These are phyloP conservation scores for Trichoderma endophyticum DNA, from an alignment of 2,329 filamentous ascomycete genomes.

Conservation along the genomic window DNA sequence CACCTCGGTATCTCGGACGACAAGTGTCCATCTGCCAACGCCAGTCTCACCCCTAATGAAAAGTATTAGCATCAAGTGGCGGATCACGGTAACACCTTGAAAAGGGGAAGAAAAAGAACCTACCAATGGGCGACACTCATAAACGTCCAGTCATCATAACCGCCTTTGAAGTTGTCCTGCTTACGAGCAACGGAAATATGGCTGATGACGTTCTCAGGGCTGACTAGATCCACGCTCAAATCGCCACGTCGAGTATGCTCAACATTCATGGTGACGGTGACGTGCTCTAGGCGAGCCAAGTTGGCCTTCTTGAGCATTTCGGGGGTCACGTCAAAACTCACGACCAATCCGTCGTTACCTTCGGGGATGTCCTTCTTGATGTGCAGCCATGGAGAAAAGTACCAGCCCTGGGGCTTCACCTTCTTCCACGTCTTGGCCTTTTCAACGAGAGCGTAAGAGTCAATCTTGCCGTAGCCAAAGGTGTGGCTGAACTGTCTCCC, in stretches of 20 bases:
- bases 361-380: constrained; percentile 84
- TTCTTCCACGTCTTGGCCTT: constrained; percentile 79
- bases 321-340: constrained; percentile 75
- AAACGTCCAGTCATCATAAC: constrained; percentile 96
- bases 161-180: constrained; percentile 61
- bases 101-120: constrained; percentile 30
- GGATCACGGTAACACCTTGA: background rate
- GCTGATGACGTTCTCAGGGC: constrained; percentile 76
- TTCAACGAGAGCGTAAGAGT: constrained; percentile 81
- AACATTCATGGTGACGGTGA: constrained; percentile 97
- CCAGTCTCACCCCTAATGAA: constrained; percentile 74
- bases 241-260: constrained; percentile 85
- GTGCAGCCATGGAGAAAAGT: constrained; percentile 87
- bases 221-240: constrained; percentile 85
- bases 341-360: constrained; percentile 73
- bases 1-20: constrained; percentile 78
- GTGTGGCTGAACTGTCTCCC: constrained; percentile 90
- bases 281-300: constrained; percentile 82
- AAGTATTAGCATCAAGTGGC: background rate
- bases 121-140: constrained; percentile 98
- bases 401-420: constrained; percentile 96
- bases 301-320: constrained; percentile 81
- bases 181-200: constrained; percentile 75
- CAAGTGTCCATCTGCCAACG: constrained; percentile 83
- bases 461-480: constrained; percentile 93